A percentile compares a stretch with the other conserved stretches of the same genome.
phyloP scores from a whole-genome alignment of 1,284 basidiomycete genomes.

The Meira nashicola region DNA sequence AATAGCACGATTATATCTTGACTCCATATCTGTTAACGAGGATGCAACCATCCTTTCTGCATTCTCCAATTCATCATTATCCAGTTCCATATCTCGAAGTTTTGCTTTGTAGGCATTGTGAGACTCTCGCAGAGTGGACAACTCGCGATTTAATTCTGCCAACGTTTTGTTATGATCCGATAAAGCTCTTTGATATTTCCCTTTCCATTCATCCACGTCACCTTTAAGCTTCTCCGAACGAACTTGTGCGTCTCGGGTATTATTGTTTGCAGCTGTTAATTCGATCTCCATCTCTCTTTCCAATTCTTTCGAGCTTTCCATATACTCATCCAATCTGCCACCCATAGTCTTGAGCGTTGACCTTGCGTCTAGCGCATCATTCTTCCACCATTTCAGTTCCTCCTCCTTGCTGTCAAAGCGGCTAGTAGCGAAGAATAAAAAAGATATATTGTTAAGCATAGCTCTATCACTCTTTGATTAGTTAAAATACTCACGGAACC shows the following conservation, averaged over 20 bases:
- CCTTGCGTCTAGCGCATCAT: slow-evolving; percentile 39
- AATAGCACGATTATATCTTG: slow-evolving; percentile 79
- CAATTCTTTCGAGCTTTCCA: slow-evolving; percentile 47
- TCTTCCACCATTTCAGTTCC: slow-evolving; percentile 43
- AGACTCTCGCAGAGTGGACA: slow-evolving; percentile 33
- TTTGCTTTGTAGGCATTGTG: slow-evolving; percentile 48
- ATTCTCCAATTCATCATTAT: slow-evolving; percentile 51
- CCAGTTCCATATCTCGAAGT: slow-evolving; percentile 49
- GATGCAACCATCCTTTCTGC: slow-evolving; percentile 70
- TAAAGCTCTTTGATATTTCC: slow-evolving; percentile 45
- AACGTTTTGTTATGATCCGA: slow-evolving; percentile 42
- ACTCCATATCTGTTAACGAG: slow-evolving; percentile 83
- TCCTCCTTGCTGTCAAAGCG: slow-evolving; percentile 36
- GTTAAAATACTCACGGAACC: slow-evolving; percentile 9
- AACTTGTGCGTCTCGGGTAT: slow-evolving; percentile 28
- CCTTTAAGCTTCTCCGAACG: slow-evolving; percentile 36
- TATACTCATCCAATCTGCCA: slow-evolving; percentile 42
- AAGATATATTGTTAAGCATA: neutral
- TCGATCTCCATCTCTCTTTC: slow-evolving; percentile 50
- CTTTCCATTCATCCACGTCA: slow-evolving; percentile 49
- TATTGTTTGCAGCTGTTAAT: slow-evolving; percentile 27
- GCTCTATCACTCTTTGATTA: neutral
- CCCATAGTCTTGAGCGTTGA: slow-evolving; percentile 43
- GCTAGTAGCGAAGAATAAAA: slow-evolving; percentile 9
- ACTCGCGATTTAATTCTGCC: slow-evolving; percentile 39